Conservation (phyloP, 306 rosid genomes). For the Delonix regia region DNA sequence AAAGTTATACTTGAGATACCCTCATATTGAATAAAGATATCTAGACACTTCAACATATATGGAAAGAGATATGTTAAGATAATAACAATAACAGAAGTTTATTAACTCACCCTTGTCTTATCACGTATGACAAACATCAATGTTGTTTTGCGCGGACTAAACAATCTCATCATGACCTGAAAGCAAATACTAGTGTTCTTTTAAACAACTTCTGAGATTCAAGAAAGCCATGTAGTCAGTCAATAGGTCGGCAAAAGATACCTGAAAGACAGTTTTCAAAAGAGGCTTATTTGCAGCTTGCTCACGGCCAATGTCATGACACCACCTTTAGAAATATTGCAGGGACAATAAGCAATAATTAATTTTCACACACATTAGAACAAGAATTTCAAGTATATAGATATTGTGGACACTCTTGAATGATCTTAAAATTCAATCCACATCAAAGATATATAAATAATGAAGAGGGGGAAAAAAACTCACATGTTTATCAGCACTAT, state of each 20-base stretch:
- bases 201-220: constrained; percentile 29
- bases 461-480: constrained; percentile 29
- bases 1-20: constrained; percentile 16
- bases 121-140: constrained; percentile 91
- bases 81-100: neutral
- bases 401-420: neutral
- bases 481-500: constrained; percentile 94
- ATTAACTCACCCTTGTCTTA: constrained; percentile 75
- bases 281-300: constrained; percentile 99
- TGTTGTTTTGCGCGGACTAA: constrained; percentile 91
- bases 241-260: constrained; percentile 26
- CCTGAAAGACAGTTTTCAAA: constrained; percentile 94
- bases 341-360: neutral
- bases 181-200: constrained; percentile 23
- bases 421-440: neutral
- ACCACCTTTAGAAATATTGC: constrained; percentile 70
- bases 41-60: neutral
- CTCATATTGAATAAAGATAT: constrained; percentile 8
- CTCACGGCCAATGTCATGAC: constrained; percentile 98
- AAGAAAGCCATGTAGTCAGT: constrained; percentile 15
- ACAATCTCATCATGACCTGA: constrained; percentile 95
- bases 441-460: neutral
- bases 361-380: constrained; percentile 27
- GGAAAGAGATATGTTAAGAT: neutral
- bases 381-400: constrained; percentile 7